Conservation (phyloP, 176 grass and related monocot species). For the Zea mays region Zm-B73-REFERENCE-NAM-5.0 NC_050097.1:184002001-184002500, state of each 20-base stretch:
- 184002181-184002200: constrained; percentile 62
- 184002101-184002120: too few relatives aligned
- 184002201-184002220: constrained; percentile 91
- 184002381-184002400: constrained; percentile 67
- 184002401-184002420: neutral
- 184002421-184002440: neutral
- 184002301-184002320: constrained; percentile 72
- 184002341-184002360: constrained; percentile 89
- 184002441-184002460: too few relatives aligned
- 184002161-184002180: constrained; percentile 58
- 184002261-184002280: constrained; percentile 96
- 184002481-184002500: too few relatives aligned
- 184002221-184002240: constrained; percentile 82
- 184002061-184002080: neutral
- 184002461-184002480: too few relatives aligned
- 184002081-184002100: neutral
- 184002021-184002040: neutral
- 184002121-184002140: neutral
- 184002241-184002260: constrained; percentile 96
- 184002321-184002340: constrained; percentile 84
- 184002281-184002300: constrained; percentile 85
- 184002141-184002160: constrained; percentile 32
- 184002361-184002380: constrained; percentile 99
- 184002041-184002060: neutral
- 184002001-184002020: constrained; percentile 11